A percentile compares a stretch with the other conserved stretches of the same genome.
Evolutionary conservation across 768 basidiomycete genomes (phyloP).

Genomic region (Xerocomus brunneocitrinus): DNA sequence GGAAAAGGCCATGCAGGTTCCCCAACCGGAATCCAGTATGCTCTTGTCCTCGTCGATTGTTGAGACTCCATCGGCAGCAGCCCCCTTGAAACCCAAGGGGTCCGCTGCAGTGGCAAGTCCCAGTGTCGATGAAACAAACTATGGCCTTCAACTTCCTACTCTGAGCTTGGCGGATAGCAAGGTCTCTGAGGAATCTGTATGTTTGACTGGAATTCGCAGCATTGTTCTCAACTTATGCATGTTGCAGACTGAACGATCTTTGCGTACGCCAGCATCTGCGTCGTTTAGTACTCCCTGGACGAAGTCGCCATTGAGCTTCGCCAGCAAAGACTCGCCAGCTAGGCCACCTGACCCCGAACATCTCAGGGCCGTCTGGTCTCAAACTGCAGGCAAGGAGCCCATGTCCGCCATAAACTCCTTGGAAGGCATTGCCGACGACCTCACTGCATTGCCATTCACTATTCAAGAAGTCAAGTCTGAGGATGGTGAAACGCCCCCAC

Average conservation of each 20-base stretch:
- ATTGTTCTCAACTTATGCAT: slow-evolving; percentile 10
- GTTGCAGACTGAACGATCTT: slow-evolving; percentile 39
- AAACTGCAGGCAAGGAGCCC: slow-evolving; percentile 66
- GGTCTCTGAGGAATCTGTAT: slow-evolving; percentile 51
- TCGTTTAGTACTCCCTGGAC: slow-evolving; percentile 46
- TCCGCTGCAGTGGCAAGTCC: slow-evolving; percentile 6
- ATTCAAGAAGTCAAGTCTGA: slow-evolving; percentile 85
- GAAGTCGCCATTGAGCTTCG: slow-evolving; percentile 45
- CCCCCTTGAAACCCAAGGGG: slow-evolving; percentile 5
- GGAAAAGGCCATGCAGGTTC: slow-evolving; percentile 32
- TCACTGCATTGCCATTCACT: slow-evolving; percentile 73
- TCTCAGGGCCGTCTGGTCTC: slow-evolving; percentile 80
- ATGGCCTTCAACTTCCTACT: slow-evolving; percentile 13
- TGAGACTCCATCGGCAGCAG: slow-evolving; percentile 9
- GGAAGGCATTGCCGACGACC: slow-evolving; percentile 79
- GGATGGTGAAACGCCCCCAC: slow-evolving; percentile 76
- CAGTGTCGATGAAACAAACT: slow-evolving; percentile 6
- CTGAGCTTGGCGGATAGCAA: slow-evolving; percentile 41
- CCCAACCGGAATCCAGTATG: slow-evolving; percentile 17
- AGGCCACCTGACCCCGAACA: slow-evolving; percentile 79
- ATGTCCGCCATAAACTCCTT: slow-evolving; percentile 71
- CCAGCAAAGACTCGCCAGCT: slow-evolving; percentile 63
- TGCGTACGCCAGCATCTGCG: slow-evolving; percentile 43
- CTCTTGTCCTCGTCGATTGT: slow-evolving; percentile 24
- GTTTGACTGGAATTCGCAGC: slow-evolving; percentile 18